Evolutionary conservation across 345 rosid species (phyloP).

Genomic region (Murraya koenigii): DNA sequence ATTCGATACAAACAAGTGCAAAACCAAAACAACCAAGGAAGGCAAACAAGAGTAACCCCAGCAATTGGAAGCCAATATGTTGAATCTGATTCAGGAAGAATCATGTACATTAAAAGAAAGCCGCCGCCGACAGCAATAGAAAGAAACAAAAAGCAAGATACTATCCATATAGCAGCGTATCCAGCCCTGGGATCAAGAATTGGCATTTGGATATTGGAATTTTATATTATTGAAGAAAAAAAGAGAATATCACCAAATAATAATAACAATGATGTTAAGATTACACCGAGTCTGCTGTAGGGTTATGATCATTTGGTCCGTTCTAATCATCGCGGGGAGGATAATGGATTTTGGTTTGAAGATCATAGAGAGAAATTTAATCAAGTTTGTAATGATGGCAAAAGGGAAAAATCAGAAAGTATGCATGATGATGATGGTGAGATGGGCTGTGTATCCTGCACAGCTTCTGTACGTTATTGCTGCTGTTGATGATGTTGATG

Average conservation of each 20-base stretch:
- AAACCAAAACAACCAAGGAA: conserved; percentile 86
- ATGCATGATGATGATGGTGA: conserved; percentile 8
- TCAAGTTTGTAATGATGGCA: too few relatives aligned
- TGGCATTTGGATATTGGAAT: conserved; percentile 45
- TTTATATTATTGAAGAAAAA: not conserved
- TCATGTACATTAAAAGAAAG: conserved; percentile 52
- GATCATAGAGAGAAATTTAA: not conserved
- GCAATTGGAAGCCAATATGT: conserved; percentile 48
- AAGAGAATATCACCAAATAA: not conserved
- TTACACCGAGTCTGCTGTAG: not conserved
- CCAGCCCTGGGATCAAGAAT: conserved; percentile 65
- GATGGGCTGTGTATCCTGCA: not conserved
- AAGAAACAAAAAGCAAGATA: conserved; percentile 41
- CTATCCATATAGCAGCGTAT: conserved; percentile 55
- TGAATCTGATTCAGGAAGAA: conserved; percentile 43
- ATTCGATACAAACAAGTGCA: conserved; percentile 57
- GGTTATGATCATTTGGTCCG: conserved; percentile 19
- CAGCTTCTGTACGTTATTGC: not conserved
- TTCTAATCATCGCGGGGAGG: not conserved
- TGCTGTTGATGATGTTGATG: not conserved
- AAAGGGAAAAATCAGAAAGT: not conserved
- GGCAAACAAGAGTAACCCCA: conserved; percentile 63
- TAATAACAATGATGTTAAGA: not conserved
- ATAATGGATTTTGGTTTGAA: not conserved
- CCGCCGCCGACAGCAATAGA: conserved; percentile 55